Evolutionary conservation across 805 yeast species (phyloP).

Genomic region (Ogataea siamensis): DNA sequence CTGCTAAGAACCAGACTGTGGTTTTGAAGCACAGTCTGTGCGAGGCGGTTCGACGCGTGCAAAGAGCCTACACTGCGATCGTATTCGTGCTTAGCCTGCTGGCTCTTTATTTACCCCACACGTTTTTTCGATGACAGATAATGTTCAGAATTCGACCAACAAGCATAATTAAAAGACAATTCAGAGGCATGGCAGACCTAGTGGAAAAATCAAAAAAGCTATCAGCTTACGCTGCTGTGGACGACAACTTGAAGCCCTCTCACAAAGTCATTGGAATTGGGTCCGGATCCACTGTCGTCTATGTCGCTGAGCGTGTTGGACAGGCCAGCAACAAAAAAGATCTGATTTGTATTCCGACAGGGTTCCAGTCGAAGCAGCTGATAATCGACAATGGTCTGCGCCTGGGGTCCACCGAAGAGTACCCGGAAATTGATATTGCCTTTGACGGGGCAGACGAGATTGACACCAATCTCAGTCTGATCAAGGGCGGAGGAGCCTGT

Average conservation of each 20-base stretch:
- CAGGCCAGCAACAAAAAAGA: slow-evolving; percentile 52
- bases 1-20: too few species aligned
- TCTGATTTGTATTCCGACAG: slow-evolving; percentile 89
- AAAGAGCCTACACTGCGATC: slow-evolving; percentile 86
- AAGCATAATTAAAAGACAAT: slow-evolving; percentile 1
- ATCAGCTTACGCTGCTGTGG: slow-evolving; percentile 92
- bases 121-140: slow-evolving; percentile 14
- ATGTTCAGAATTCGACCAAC: slow-evolving; percentile 6
- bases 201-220: slow-evolving; percentile 83
- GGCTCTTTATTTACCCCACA: slow-evolving; percentile 6
- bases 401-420: slow-evolving; percentile 81
- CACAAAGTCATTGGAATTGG: slow-evolving; percentile 90
- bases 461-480: slow-evolving; percentile 74
- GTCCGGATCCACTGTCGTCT: slow-evolving; percentile 96
- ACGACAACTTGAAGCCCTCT: slow-evolving; percentile 67
- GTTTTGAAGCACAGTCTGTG: too few species aligned
- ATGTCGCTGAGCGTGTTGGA: slow-evolving; percentile 91
- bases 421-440: slow-evolving; percentile 80
- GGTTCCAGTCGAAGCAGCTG: slow-evolving; percentile 88
- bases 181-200: slow-evolving; percentile 28
- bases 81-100: slow-evolving; percentile 47
- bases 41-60: too few species aligned
- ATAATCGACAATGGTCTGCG: slow-evolving; percentile 77
- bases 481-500: slow-evolving; percentile 99
- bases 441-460: slow-evolving; percentile 99